A percentile compares a stretch with the other conserved stretches of the same genome.
Conservation (phyloP, 495 filamentous ascomycete genomes). For the Aspergillus mulundensis region DNA sequence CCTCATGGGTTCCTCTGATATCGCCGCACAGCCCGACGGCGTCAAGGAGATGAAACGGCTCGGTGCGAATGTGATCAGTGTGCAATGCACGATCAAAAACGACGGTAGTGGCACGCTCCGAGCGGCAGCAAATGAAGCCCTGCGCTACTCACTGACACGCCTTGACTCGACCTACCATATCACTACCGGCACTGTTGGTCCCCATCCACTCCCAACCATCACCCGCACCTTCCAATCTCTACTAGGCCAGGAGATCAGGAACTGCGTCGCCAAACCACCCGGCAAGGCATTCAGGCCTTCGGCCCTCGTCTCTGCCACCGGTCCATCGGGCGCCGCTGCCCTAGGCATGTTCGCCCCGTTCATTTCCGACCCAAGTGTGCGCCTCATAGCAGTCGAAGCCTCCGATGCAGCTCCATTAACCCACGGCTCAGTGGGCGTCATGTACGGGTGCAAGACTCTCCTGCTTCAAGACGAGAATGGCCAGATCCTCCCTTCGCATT, state of each 20-base stretch:
- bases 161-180: constrained; percentile 31
- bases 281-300: constrained; percentile 14
- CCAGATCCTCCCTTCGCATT: constrained; percentile 28
- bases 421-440: constrained; percentile 27
- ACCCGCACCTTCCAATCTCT: constrained; percentile 32
- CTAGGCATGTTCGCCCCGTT: constrained; percentile 32
- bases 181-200: constrained; percentile 31
- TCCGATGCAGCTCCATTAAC: constrained; percentile 24
- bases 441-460: constrained; percentile 30
- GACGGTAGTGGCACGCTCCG: constrained; percentile 22
- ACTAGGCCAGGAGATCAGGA: constrained; percentile 32
- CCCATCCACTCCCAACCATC: constrained; percentile 28
- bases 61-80: constrained; percentile 28
- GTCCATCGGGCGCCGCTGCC: constrained; percentile 24
- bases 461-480: constrained; percentile 32
- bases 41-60: constrained; percentile 29
- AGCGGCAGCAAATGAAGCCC: constrained; percentile 32
- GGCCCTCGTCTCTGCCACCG: constrained; percentile 28
- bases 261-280: background rate
- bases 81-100: constrained; percentile 2
- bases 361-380: constrained; percentile 14
- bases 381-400: constrained; percentile 28
- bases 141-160: constrained; percentile 30
- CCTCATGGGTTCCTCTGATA: constrained; percentile 30
- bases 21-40: constrained; percentile 23